These are phyloP conservation scores for Mucor piriformis DNA, from an alignment of 371 early-diverging fungal genomes.

Conservation along the genomic window DNA sequence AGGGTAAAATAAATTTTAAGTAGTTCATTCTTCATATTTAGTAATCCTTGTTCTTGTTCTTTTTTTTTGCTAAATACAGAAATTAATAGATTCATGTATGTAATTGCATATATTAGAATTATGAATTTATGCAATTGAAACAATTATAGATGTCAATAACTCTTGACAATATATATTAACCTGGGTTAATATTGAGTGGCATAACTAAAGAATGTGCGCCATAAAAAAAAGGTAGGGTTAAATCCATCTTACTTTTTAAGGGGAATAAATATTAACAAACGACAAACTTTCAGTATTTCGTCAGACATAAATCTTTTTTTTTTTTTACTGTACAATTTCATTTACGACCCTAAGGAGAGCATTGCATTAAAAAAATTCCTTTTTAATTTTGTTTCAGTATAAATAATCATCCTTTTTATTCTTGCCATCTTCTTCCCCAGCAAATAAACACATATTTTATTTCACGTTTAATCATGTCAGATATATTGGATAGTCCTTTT, in stretches of 20 bases:
- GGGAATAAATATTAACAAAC: background rate
- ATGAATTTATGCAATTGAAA: background rate
- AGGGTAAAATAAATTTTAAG: background rate
- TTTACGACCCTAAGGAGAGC: conserved; percentile 8
- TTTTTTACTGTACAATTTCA: conserved; percentile 3
- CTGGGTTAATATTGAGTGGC: background rate
- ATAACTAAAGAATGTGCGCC: background rate
- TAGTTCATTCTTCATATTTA: background rate
- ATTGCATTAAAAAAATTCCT: background rate
- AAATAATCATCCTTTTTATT: conserved; percentile 1
- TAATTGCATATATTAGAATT: background rate
- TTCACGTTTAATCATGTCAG: conserved; percentile 4
- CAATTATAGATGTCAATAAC: background rate
- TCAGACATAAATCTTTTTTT: background rate
- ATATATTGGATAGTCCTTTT: conserved; percentile 10
- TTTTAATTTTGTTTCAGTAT: background rate
- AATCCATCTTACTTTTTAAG: conserved; percentile 1
- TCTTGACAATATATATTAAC: background rate
- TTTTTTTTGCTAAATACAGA: background rate
- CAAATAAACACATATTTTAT: background rate
- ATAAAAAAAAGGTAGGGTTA: conserved; percentile 2
- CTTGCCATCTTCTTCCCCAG: background rate
- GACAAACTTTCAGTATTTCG: background rate
- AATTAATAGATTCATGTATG: background rate
- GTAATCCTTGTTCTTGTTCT: background rate